phyloP scores from a whole-genome alignment of 164 flowering plant species.

The Vitis rotundifolia region DNA sequence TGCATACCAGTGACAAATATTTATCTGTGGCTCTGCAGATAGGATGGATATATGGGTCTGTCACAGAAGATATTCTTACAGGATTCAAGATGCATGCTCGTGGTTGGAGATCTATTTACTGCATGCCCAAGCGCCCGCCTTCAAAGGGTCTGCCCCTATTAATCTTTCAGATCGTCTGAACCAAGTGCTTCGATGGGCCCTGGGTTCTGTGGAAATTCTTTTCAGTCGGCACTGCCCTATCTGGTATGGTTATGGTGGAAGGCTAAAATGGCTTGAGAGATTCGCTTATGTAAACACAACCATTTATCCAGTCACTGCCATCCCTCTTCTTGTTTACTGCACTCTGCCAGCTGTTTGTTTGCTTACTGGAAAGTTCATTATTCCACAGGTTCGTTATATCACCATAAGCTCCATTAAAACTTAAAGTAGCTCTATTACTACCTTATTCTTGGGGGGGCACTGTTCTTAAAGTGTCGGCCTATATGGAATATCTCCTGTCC shows the following conservation, averaged over 20 bases:
- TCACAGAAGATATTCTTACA: conserved; percentile 75
- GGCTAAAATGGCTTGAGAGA: conserved; percentile 69
- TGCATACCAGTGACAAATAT: background rate
- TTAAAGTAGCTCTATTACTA: too few relatives aligned
- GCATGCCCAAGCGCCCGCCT: conserved; percentile 82
- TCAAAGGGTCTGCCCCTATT: conserved; percentile 76
- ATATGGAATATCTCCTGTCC: too few relatives aligned
- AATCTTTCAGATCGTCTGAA: conserved; percentile 71
- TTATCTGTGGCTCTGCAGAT: conserved; percentile 40
- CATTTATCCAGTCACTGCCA: conserved; percentile 72
- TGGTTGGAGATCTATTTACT: conserved; percentile 87
- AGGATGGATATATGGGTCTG: conserved; percentile 84
- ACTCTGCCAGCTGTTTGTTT: conserved; percentile 73
- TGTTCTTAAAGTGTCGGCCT: too few relatives aligned
- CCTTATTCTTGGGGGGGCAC: too few relatives aligned
- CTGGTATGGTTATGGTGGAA: conserved; percentile 78
- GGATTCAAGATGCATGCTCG: conserved; percentile 95
- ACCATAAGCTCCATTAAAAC: background rate
- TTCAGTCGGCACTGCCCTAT: conserved; percentile 86
- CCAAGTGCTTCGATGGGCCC: conserved; percentile 92
- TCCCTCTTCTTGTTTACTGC: conserved; percentile 71
- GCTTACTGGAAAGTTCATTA: conserved; percentile 74
- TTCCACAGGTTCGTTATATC: conserved; percentile 62
- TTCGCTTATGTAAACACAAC: conserved; percentile 78
- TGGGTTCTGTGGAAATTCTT: conserved; percentile 84